These are phyloP conservation scores for Cercospora citrullina DNA, from an alignment of 2,329 filamentous ascomycete genomes.

Conservation along the genomic window DNA sequence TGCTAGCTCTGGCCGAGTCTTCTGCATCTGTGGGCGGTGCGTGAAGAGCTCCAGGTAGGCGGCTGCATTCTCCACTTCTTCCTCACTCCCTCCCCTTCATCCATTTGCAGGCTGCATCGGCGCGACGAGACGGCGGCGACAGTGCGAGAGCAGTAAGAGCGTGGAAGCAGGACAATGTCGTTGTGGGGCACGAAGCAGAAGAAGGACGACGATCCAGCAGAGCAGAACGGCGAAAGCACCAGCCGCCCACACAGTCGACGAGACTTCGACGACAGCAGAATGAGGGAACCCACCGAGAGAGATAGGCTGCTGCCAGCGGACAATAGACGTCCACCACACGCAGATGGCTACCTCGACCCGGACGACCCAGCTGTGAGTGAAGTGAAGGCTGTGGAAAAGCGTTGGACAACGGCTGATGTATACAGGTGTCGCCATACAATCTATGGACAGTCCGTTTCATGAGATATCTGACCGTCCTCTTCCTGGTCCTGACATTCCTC, in stretches of 20 bases:
- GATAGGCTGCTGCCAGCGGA: conserved; percentile 64
- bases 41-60: neutral
- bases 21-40: neutral
- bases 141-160: conserved; percentile 15
- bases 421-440: conserved; percentile 80
- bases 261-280: conserved; percentile 28
- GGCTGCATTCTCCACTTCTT: conserved; percentile 1
- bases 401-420: conserved; percentile 23
- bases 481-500: conserved; percentile 73
- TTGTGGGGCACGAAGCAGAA: conserved; percentile 57
- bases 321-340: conserved; percentile 56
- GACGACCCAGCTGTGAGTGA: conserved; percentile 74
- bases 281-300: conserved; percentile 57
- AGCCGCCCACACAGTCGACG: conserved; percentile 20
- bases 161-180: conserved; percentile 46
- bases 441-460: conserved; percentile 84
- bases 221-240: conserved; percentile 36
- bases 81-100: neutral
- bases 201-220: conserved; percentile 42
- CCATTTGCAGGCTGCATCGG: neutral
- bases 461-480: conserved; percentile 73
- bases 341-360: conserved; percentile 69
- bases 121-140: conserved; percentile 4
- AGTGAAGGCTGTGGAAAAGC: neutral
- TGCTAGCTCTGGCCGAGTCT: conserved; percentile 2